These are phyloP conservation scores for Daldinia childiae DNA, from an alignment of 495 filamentous ascomycete species.

Conservation along the genomic window DNA sequence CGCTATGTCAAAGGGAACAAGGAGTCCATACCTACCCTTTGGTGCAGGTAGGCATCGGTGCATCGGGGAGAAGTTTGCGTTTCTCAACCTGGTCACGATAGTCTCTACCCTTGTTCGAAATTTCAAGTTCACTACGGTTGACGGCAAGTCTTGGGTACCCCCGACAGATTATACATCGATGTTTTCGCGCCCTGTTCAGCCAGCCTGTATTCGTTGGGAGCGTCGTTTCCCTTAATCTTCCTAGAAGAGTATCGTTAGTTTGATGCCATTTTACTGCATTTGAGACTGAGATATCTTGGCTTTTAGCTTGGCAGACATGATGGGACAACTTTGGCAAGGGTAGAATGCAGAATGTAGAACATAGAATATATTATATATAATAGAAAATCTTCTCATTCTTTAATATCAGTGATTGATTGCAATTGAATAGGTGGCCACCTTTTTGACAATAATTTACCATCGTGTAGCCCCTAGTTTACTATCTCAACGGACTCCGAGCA, in stretches of 20 bases:
- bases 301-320: no score
- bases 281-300: no score
- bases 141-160: not conserved
- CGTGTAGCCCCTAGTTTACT: no score
- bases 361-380: no score
- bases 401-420: no score
- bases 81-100: not conserved
- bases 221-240: not conserved
- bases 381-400: no score
- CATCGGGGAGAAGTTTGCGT: slow-evolving; percentile 1
- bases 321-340: no score
- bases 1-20: not conserved
- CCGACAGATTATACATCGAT: not conserved
- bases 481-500: no score
- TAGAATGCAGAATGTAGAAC: no score
- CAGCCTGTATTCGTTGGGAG: not conserved
- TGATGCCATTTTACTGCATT: not conserved
- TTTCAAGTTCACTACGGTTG: not conserved
- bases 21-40: not conserved
- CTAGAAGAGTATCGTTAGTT: not conserved
- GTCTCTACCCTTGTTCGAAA: not conserved
- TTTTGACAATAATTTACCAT: no score
- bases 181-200: not conserved
- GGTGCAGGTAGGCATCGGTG: not conserved
- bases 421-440: no score